Evolutionary conservation across 768 basidiomycete genomes (phyloP).

Genomic region (Lentinula guzmanii): DNA sequence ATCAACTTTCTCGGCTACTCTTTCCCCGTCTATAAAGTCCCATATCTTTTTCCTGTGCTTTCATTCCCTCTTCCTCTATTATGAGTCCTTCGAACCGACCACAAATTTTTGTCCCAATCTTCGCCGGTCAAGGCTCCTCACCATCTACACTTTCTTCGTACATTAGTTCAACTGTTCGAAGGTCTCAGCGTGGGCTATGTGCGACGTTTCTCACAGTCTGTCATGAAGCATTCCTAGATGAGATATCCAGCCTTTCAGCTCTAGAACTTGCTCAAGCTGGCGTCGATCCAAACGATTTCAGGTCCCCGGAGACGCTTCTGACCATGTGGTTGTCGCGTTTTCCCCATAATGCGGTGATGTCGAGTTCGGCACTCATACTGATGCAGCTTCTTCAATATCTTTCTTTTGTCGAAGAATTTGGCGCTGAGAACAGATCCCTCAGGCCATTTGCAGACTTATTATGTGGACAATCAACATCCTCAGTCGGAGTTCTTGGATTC

Average conservation of each 20-base stretch:
- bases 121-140: constrained; percentile 50
- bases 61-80: background rate
- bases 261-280: constrained; percentile 25
- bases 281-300: constrained; percentile 41
- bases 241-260: constrained; percentile 40
- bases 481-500: constrained; percentile 34
- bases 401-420: constrained; percentile 25
- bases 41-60: background rate
- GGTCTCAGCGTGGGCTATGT: constrained; percentile 35
- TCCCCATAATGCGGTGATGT: constrained; percentile 40
- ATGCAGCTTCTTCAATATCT: constrained; percentile 50
- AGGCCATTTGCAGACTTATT: constrained; percentile 23
- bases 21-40: constrained; percentile 2
- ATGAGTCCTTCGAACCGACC: background rate
- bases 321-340: constrained; percentile 26
- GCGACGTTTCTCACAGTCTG: constrained; percentile 45
- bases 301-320: constrained; percentile 31
- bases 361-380: constrained; percentile 43
- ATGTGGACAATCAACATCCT: constrained; percentile 25
- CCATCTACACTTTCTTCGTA: constrained; percentile 23
- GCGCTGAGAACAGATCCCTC: constrained; percentile 5
- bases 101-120: constrained; percentile 38
- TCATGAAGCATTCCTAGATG: constrained; percentile 40
- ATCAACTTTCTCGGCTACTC: background rate
- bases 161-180: constrained; percentile 31